These are phyloP conservation scores for Pythium brassicae DNA, from an alignment of 352 stramenopile genomes.

Conservation along the genomic window DNA sequence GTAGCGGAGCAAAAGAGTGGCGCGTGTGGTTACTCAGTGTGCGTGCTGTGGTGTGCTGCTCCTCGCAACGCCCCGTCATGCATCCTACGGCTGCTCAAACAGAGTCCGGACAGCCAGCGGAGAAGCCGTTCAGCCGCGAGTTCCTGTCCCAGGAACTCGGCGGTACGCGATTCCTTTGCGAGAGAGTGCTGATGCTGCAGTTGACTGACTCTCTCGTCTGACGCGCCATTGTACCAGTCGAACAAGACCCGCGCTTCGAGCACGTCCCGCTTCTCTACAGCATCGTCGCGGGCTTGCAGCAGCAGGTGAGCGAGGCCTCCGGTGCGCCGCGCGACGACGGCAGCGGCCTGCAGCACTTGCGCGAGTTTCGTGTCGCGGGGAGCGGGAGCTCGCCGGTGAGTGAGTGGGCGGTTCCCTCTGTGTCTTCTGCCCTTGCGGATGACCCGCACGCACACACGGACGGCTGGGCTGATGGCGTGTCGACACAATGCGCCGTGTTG, in stretches of 20 bases:
- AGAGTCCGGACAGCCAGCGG: conserved; percentile 81
- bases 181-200: not conserved
- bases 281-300: conserved; percentile 54
- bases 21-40: not conserved
- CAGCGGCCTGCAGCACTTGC: conserved; percentile 1
- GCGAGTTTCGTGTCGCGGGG: not conserved
- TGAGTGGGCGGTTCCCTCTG: not conserved
- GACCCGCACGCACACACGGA: not conserved
- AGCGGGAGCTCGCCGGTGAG: not conserved
- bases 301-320: conserved; percentile 19
- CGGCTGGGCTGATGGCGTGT: not conserved
- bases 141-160: conserved; percentile 84
- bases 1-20: not conserved
- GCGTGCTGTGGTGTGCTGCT: too few relatives aligned
- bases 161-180: conserved; percentile 22
- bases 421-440: too few relatives aligned
- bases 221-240: conserved; percentile 24
- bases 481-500: not conserved
- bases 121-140: conserved; percentile 70
- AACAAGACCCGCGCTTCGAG: conserved; percentile 54
- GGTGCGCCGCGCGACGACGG: not conserved
- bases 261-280: conserved; percentile 84
- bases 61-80: too few relatives aligned
- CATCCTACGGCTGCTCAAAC: not conserved
- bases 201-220: not conserved